Conservation (phyloP, 208 protist genomes). For the Giardia duodenalis region DNA sequence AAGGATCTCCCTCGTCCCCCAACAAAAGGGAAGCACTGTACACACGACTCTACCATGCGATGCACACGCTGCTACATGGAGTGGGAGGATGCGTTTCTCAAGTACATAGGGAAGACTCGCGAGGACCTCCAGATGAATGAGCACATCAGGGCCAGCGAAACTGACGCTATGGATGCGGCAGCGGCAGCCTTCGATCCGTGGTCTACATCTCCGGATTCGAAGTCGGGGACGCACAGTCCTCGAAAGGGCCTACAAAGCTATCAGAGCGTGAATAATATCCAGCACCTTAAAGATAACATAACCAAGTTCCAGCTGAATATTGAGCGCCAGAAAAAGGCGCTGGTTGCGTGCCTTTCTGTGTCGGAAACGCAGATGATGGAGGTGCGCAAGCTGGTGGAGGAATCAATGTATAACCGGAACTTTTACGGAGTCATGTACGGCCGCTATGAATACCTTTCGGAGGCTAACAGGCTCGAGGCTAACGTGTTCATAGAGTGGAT, state of each 20-base stretch:
- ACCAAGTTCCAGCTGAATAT: conserved; percentile 11
- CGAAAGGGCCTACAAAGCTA: not conserved
- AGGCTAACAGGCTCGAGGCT: not conserved
- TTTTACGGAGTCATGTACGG: conserved; percentile 4
- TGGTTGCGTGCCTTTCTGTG: not conserved
- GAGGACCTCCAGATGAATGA: not conserved
- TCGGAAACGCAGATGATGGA: not conserved
- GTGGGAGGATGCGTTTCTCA: not conserved
- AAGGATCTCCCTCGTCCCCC: not conserved
- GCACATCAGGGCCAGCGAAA: not conserved
- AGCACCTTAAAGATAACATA: not conserved
- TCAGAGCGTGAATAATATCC: not conserved
- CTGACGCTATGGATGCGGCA: not conserved
- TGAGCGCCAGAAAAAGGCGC: not conserved
- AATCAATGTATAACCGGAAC: not conserved
- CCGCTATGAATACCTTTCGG: not conserved
- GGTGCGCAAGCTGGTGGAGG: not conserved
- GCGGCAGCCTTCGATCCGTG: not conserved
- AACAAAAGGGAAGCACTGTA: not conserved
- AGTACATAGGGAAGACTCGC: not conserved
- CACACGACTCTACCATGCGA: not conserved
- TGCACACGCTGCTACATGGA: not conserved
- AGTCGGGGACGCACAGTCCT: not conserved
- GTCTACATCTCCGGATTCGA: not conserved
- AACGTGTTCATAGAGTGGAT: not conserved